These are phyloP conservation scores for Cladosporium colombiae DNA, from an alignment of 2,329 filamentous ascomycete genomes.

Conservation along the genomic window DNA sequence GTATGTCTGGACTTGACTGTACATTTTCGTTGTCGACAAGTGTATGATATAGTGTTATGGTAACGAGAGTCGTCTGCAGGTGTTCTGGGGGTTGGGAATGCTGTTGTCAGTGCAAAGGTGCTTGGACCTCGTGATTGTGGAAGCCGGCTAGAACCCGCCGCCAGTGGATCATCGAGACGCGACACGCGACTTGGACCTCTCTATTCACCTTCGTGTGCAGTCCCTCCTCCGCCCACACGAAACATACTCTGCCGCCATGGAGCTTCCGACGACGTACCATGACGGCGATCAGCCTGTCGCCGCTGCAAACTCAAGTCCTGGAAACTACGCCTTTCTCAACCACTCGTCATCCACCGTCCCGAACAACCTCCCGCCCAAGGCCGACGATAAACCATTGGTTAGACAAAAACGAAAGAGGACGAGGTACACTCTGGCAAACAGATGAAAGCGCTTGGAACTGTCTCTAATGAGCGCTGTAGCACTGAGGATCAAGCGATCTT, in stretches of 20 bases:
- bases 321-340: conserved; percentile 57
- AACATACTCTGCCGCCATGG: conserved; percentile 7
- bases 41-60: not conserved
- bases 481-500: conserved; percentile 86
- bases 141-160: conserved; percentile 7
- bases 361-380: conserved; percentile 54
- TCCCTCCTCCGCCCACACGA: not conserved
- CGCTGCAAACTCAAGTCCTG: not conserved
- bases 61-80: not conserved
- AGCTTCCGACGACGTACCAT: not conserved
- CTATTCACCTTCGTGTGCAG: conserved; percentile 5
- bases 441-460: not conserved
- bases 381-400: conserved; percentile 61
- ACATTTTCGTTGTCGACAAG: not conserved
- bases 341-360: conserved; percentile 60
- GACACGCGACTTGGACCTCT: conserved; percentile 13
- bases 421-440: conserved; percentile 48
- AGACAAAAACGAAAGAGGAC: conserved; percentile 64
- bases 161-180: conserved; percentile 1
- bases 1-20: not conserved
- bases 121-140: conserved; percentile 7
- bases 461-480: conserved; percentile 47
- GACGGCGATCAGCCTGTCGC: conserved; percentile 5
- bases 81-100: conserved; percentile 7
- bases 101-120: not conserved